These are phyloP conservation scores for Chlamydomonas incerta DNA, from an alignment of 139 green algal genomes.

Conservation along the genomic window DNA sequence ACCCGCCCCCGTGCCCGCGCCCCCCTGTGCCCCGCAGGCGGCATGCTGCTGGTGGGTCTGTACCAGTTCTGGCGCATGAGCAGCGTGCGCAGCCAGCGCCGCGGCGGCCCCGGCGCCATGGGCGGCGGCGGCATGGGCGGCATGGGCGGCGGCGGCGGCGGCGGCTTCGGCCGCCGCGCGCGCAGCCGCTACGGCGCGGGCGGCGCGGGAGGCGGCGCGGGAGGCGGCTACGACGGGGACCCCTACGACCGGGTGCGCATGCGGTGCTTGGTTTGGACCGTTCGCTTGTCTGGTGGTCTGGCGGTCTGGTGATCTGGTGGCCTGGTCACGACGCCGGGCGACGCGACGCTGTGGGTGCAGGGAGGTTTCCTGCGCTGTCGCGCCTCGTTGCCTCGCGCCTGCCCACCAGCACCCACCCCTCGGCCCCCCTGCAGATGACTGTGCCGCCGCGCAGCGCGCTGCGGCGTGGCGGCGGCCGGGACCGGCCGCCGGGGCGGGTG, in stretches of 20 bases:
- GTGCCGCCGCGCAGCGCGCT: conserved; percentile 17
- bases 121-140: background rate
- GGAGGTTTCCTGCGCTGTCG: too few species aligned
- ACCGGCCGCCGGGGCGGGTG: background rate
- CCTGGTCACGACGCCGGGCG: too few species aligned
- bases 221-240: background rate
- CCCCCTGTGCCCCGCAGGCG: background rate
- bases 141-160: background rate
- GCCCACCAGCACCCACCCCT: too few species aligned
- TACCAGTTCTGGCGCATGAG: conserved; percentile 42
- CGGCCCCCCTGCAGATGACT: background rate
- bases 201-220: background rate
- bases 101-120: too few species aligned
- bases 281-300: background rate
- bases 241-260: background rate
- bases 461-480: background rate
- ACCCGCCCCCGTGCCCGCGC: background rate
- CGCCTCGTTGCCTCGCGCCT: too few species aligned
- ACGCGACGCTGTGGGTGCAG: background rate
- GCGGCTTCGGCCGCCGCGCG: background rate
- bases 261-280: too few species aligned
- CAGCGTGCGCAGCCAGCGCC: background rate
- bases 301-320: too few species aligned
- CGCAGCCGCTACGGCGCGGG: background rate
- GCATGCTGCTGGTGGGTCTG: conserved; percentile 28